Conservation (phyloP, 1,139 yeast species). For the Suhomyces chickasaworum region DNA sequence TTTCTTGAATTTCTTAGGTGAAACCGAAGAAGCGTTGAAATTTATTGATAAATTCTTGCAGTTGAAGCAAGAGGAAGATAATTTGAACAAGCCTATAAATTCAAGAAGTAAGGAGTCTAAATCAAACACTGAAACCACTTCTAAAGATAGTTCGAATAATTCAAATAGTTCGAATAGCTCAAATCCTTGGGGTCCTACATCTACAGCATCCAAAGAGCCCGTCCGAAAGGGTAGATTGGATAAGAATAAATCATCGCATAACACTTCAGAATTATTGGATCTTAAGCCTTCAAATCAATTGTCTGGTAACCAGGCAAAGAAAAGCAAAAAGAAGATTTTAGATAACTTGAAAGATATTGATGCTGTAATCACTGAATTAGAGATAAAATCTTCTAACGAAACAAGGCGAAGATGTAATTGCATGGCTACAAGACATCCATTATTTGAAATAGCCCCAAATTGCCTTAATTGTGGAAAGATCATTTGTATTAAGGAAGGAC, state of each 20-base stretch:
- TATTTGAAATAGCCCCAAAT: constrained; percentile 89
- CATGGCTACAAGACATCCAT: constrained; percentile 81
- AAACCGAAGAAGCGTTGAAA: constrained; percentile 45
- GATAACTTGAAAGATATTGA: constrained; percentile 63
- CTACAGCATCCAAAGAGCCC: constrained; percentile 21
- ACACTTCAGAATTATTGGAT: constrained; percentile 44
- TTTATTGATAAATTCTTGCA: constrained; percentile 39
- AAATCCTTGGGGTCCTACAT: constrained; percentile 13
- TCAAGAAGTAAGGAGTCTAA: constrained; percentile 16
- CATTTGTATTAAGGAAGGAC: constrained; percentile 84
- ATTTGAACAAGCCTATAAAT: constrained; percentile 3
- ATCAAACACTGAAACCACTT: background rate
- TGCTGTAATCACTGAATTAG: constrained; percentile 39
- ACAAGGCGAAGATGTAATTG: constrained; percentile 62
- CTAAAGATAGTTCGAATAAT: background rate
- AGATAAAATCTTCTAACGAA: constrained; percentile 23
- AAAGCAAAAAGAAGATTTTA: constrained; percentile 40
- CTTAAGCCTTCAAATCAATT: constrained; percentile 26
- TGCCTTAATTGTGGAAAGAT: constrained; percentile 94
- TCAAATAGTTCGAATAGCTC: background rate
- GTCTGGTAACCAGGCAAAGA: constrained; percentile 28
- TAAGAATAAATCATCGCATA: constrained; percentile 27
- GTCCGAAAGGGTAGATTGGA: constrained; percentile 25
- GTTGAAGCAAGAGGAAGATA: constrained; percentile 24
- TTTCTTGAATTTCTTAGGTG: constrained; percentile 55